Evolutionary conservation across 2,329 filamentous ascomycete species (phyloP).

Genomic region (Penicillium frequentans): DNA sequence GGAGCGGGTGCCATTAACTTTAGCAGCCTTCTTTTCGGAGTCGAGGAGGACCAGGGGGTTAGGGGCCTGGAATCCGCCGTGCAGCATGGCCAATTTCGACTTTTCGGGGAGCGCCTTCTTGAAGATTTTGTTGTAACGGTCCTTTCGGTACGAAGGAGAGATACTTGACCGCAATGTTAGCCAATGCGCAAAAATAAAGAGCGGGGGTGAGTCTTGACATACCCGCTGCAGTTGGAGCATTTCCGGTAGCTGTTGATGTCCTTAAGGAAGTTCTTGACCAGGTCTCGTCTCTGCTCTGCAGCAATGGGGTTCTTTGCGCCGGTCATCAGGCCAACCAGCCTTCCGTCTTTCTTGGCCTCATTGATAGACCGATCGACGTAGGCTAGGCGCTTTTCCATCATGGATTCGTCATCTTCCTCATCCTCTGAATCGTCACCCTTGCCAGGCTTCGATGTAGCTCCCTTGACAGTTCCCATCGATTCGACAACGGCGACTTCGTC

Average conservation of each 20-base stretch:
- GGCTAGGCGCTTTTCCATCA: conserved; percentile 58
- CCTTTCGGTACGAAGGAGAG: conserved; percentile 82
- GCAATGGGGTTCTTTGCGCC: conserved; percentile 80
- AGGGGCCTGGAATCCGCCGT: conserved; percentile 63
- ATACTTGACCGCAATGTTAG: conserved; percentile 53
- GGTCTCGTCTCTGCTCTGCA: conserved; percentile 69
- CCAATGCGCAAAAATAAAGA: conserved; percentile 4
- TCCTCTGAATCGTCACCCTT: conserved; percentile 63
- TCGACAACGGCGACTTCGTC: conserved; percentile 65
- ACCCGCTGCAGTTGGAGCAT: conserved; percentile 66
- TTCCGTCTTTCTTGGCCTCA: conserved; percentile 53
- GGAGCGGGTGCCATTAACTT: conserved; percentile 26
- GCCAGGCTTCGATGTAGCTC: conserved; percentile 44
- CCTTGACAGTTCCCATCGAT: conserved; percentile 45
- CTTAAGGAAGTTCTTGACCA: conserved; percentile 79
- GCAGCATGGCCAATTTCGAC: conserved; percentile 74
- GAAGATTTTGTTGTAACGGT: conserved; percentile 91
- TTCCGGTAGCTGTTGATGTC: conserved; percentile 68
- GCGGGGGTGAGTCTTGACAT: conserved; percentile 21
- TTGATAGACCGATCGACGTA: conserved; percentile 75
- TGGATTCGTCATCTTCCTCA: conserved; percentile 56
- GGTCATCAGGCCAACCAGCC: conserved; percentile 40
- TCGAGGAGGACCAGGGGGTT: conserved; percentile 68
- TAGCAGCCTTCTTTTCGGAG: conserved; percentile 43
- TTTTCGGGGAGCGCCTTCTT: conserved; percentile 75